phyloP scores from a whole-genome alignment of 345 rosid genomes.

The Lepidium didymum region DNA sequence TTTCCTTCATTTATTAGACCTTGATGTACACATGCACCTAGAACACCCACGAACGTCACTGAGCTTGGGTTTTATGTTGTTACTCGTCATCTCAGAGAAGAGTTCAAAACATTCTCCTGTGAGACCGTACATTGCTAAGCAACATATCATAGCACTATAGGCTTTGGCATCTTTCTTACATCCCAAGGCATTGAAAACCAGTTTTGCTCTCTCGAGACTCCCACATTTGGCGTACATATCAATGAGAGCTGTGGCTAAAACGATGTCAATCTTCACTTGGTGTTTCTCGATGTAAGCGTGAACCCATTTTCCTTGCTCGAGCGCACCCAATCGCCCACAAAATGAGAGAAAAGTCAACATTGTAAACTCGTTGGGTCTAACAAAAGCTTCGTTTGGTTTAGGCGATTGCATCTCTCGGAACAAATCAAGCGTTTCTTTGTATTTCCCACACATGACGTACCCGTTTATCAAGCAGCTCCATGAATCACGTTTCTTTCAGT shows the following conservation, averaged over 20 bases:
- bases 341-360: conserved; percentile 43
- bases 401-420: conserved; percentile 42
- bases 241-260: conserved; percentile 47
- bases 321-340: conserved; percentile 46
- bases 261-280: conserved; percentile 35
- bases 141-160: conserved; percentile 45
- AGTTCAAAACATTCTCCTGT: conserved; percentile 41
- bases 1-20: conserved; percentile 37
- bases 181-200: conserved; percentile 29
- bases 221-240: conserved; percentile 66
- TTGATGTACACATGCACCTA: conserved; percentile 52
- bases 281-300: conserved; percentile 41
- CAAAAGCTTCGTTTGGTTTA: conserved; percentile 2
- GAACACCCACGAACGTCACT: conserved; percentile 47
- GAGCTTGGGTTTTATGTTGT: conserved; percentile 46
- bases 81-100: conserved; percentile 43
- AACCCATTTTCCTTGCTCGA: conserved; percentile 43
- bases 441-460: conserved; percentile 38
- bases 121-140: conserved; percentile 37
- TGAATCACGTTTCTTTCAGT: conserved; percentile 40
- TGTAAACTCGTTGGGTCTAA: conserved; percentile 44
- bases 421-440: conserved; percentile 37
- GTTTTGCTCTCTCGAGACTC: conserved; percentile 38
- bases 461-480: conserved; percentile 58
- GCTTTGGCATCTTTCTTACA: conserved; percentile 43